Conservation (phyloP, 179 eudicot species). For the Sideroxylon spinosum region DNA sequence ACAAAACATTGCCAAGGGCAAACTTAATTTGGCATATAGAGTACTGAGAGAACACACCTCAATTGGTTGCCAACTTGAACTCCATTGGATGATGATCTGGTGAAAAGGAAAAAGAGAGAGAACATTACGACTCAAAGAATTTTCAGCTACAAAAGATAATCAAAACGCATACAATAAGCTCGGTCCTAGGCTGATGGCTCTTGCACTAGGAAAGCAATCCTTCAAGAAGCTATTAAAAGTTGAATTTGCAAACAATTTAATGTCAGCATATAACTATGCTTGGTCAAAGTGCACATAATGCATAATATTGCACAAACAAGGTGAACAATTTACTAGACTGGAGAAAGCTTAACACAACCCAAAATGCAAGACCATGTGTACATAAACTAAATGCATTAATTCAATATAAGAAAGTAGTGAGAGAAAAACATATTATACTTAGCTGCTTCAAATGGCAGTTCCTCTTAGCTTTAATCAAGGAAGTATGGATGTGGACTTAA, state of each 20-base stretch:
- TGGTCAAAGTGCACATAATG: conserved; percentile 2
- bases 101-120: conserved; percentile 8
- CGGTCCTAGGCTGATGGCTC: neutral
- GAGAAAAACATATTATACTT: neutral
- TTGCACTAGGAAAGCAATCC: neutral
- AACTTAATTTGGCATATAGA: neutral
- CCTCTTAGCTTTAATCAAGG: neutral
- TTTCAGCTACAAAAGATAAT: conserved; percentile 3
- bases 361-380: conserved; percentile 6
- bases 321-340: neutral
- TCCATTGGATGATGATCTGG: conserved; percentile 53
- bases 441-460: conserved; percentile 1
- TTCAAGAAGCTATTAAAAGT: neutral
- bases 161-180: neutral
- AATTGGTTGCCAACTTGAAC: conserved; percentile 62
- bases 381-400: conserved; percentile 7
- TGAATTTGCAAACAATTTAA: neutral
- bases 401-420: neutral
- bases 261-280: neutral
- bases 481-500: too few relatives aligned
- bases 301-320: neutral
- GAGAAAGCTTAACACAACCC: neutral
- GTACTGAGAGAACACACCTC: conserved; percentile 38
- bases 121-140: conserved; percentile 3
- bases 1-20: neutral